Evolutionary conservation across 306 rosid species (phyloP).

Genomic region (Pterocarpus macrocarpus): DNA sequence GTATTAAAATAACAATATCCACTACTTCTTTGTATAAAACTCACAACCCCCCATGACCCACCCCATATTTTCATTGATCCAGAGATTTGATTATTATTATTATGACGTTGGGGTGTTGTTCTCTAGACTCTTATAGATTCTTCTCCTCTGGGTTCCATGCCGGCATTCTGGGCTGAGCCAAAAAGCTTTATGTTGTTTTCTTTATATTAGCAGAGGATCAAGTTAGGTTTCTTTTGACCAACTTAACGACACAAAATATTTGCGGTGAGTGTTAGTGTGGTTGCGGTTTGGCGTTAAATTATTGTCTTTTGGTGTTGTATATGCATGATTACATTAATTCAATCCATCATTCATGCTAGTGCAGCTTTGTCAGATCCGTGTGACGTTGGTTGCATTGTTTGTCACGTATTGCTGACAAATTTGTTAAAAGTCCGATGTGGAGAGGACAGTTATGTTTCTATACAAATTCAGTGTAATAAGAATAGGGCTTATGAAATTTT

Average conservation of each 20-base stretch:
- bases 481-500: not conserved
- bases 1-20: too few relatives aligned
- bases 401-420: conserved; percentile 41
- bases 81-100: not conserved
- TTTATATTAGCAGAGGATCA: conserved; percentile 18
- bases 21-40: too few relatives aligned
- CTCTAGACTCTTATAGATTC: not conserved
- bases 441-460: too few relatives aligned
- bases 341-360: conserved; percentile 21
- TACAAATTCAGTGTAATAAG: too few relatives aligned
- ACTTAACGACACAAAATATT: conserved; percentile 19
- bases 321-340: conserved; percentile 8
- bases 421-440: too few relatives aligned
- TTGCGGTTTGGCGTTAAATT: conserved; percentile 12
- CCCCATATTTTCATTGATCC: not conserved
- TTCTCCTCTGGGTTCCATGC: too few relatives aligned
- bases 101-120: conserved; percentile 23
- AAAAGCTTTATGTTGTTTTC: conserved; percentile 39
- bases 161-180: conserved; percentile 28
- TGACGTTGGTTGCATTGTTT: conserved; percentile 26
- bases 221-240: conserved; percentile 37
- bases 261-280: conserved; percentile 54
- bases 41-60: too few relatives aligned
- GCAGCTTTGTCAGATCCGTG: conserved; percentile 43
- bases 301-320: conserved; percentile 37